These are phyloP conservation scores for Dispira simplex DNA, from an alignment of 192 early-diverging fungal genomes.

Conservation along the genomic window DNA sequence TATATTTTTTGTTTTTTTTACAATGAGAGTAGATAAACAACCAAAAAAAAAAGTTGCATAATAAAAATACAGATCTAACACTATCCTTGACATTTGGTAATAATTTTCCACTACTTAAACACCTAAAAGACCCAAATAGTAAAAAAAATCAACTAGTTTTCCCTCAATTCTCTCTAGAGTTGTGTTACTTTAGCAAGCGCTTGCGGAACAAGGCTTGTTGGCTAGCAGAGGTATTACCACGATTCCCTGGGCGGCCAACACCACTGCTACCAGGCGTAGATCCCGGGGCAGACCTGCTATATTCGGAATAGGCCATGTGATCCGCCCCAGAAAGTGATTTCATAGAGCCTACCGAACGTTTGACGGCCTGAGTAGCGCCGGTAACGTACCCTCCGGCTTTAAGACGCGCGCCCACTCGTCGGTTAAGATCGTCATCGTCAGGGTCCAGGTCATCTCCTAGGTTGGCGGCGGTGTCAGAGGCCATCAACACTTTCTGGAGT, in stretches of 20 bases:
- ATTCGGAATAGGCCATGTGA: conserved; percentile 91
- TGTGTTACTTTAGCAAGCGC: no score
- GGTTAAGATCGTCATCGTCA: conserved; percentile 41
- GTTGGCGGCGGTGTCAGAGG: conserved; percentile 39
- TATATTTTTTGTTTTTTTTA: no score
- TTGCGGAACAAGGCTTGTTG: no score
- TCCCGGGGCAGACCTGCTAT: conserved; percentile 8
- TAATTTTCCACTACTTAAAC: no score
- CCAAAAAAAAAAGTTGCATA: no score
- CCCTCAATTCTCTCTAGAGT: no score
- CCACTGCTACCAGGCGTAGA: no score
- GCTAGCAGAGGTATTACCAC: conserved; percentile 21
- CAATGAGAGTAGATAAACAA: no score
- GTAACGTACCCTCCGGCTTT: not conserved
- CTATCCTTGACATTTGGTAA: no score
- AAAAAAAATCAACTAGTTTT: no score
- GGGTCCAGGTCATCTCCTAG: conserved; percentile 45
- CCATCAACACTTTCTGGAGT: conserved; percentile 67
- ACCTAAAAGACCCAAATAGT: no score
- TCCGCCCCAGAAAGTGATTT: conserved; percentile 79
- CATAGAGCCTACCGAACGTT: conserved; percentile 43
- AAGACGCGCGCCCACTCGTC: conserved; percentile 23
- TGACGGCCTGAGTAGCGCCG: conserved; percentile 20
- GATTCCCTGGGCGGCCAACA: conserved; percentile 11
- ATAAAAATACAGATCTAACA: no score